Conservation (phyloP, 176 grass and related monocot genomes). For the Aegilops longissima region DNA sequence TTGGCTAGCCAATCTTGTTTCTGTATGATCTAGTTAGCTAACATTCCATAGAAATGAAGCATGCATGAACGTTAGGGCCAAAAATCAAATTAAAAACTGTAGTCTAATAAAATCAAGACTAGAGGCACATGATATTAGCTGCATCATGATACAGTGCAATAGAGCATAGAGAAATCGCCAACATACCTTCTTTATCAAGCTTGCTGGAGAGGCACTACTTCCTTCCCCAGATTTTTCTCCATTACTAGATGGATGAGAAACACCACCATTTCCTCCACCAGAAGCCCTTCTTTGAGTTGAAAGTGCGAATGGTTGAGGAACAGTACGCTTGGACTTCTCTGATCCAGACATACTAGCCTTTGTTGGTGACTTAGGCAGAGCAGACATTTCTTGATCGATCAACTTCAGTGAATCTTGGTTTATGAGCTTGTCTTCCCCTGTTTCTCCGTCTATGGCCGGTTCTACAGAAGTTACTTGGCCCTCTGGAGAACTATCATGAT, state of each 20-base stretch:
- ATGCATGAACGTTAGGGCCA: not conserved
- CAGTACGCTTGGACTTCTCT: conserved; percentile 43
- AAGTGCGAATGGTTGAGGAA: conserved; percentile 61
- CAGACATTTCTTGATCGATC: conserved; percentile 41
- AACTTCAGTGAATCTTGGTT: conserved; percentile 56
- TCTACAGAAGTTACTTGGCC: conserved; percentile 33
- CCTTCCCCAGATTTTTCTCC: conserved; percentile 47
- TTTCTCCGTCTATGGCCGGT: conserved; percentile 23
- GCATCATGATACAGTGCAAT: conserved; percentile 2
- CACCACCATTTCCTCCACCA: conserved; percentile 32
- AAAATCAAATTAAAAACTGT: not conserved
- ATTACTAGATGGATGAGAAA: conserved; percentile 28
- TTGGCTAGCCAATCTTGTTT: not conserved
- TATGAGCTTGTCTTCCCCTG: conserved; percentile 50
- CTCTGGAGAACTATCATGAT: conserved; percentile 37
- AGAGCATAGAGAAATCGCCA: not conserved
- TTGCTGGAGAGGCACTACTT: conserved; percentile 30
- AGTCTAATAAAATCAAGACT: not conserved
- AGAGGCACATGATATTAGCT: not conserved
- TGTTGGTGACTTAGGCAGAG: conserved; percentile 40
- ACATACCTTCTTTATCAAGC: conserved; percentile 47
- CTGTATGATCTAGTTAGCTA: not conserved
- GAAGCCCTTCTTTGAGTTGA: conserved; percentile 61
- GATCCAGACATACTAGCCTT: conserved; percentile 47
- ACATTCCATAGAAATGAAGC: not conserved